These are phyloP conservation scores for Triadica sebifera DNA, from an alignment of 345 rosid species.

Conservation along the genomic window DNA sequence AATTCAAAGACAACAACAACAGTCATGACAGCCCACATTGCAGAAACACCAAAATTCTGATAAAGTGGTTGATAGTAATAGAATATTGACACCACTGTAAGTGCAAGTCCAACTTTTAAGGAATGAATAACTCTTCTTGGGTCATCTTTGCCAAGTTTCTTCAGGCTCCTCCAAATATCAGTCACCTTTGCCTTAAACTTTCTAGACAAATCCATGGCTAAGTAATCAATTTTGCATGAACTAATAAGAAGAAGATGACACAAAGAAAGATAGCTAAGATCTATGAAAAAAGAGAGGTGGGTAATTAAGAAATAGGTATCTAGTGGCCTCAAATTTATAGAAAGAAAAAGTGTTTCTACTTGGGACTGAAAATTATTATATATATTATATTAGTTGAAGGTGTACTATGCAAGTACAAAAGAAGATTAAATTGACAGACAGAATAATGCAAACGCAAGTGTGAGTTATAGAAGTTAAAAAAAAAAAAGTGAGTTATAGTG, in stretches of 20 bases:
- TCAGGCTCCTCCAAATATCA: conserved; percentile 10
- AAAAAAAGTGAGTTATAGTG: no score
- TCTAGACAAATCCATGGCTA: background rate
- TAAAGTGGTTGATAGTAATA: conserved; percentile 37
- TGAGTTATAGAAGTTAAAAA: no score
- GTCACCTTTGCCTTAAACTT: background rate
- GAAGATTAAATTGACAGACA: no score
- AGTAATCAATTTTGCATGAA: background rate
- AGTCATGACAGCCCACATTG: conserved; percentile 47
- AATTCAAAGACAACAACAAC: conserved; percentile 38
- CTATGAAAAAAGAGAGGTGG: background rate
- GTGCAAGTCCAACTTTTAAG: conserved; percentile 41
- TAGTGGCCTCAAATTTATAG: background rate
- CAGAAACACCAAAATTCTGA: conserved; percentile 25
- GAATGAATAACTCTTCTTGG: conserved; percentile 46
- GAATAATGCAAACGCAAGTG: no score
- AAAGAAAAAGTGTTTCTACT: background rate
- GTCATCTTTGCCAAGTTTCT: conserved; percentile 36
- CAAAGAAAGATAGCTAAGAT: background rate
- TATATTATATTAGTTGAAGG: no score
- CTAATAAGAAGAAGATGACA: background rate
- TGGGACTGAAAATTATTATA: no score
- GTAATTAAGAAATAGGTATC: background rate
- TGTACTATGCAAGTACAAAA: no score
- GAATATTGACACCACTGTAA: conserved; percentile 38